Evolutionary conservation across 306 rosid species (phyloP).

Genomic region (Styphnolobium japonicum): DNA sequence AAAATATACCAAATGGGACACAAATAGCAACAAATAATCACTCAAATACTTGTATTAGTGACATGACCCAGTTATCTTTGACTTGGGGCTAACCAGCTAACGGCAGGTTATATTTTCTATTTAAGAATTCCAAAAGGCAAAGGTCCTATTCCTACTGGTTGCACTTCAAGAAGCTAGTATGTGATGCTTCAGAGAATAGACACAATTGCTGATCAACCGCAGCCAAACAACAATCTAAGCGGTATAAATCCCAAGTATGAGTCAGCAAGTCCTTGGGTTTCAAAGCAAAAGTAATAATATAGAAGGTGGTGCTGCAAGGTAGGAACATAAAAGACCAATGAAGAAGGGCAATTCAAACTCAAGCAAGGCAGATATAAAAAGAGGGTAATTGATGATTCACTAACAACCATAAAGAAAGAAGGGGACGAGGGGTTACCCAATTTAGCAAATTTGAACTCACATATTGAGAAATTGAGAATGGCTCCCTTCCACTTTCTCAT

Average conservation of each 20-base stretch:
- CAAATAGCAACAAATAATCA: neutral
- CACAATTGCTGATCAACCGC: no score
- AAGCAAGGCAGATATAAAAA: neutral
- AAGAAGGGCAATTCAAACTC: neutral
- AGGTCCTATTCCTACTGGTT: neutral
- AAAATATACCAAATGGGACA: neutral
- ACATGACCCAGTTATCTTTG: neutral
- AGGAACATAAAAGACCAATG: neutral
- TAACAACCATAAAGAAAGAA: no score
- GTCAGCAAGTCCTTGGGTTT: no score
- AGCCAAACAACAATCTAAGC: no score
- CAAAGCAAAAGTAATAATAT: no score
- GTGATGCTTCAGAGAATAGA: neutral
- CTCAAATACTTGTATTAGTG: neutral
- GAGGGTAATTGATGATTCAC: no score
- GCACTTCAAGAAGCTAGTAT: neutral
- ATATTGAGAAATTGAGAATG: constrained; percentile 82
- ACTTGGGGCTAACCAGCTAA: neutral
- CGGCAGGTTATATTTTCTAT: neutral
- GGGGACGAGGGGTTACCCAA: no score
- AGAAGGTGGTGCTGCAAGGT: neutral
- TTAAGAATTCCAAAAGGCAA: neutral
- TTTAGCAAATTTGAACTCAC: constrained; percentile 57
- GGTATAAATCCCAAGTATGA: neutral
- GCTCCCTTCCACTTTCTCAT: constrained; percentile 63